A percentile compares a stretch with the other conserved stretches of the same genome.
Conservation (phyloP, 805 yeast genomes). For the Saccharomycopsis microspora region DNA sequence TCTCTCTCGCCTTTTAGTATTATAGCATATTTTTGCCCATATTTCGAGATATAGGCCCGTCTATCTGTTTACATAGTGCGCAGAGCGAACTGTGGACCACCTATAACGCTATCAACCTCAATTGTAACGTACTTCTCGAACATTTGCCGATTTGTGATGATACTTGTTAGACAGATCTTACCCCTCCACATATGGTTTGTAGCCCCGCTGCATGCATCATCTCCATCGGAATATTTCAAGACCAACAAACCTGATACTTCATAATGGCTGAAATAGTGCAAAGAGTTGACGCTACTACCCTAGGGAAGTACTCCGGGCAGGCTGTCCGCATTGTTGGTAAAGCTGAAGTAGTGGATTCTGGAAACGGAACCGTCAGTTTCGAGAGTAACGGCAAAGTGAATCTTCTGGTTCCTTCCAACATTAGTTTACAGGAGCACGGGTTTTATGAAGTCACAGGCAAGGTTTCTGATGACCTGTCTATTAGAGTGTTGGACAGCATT, state of each 20-base stretch:
- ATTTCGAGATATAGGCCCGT: too few species aligned
- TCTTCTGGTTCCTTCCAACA: conserved; percentile 10
- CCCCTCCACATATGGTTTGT: too few species aligned
- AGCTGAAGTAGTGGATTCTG: conserved; percentile 1
- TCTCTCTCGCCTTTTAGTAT: too few species aligned
- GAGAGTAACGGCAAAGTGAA: conserved; percentile 8
- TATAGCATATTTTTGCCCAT: too few species aligned
- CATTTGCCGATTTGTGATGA: too few species aligned
- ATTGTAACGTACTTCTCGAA: too few species aligned
- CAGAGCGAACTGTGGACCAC: too few species aligned
- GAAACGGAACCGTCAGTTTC: conserved; percentile 3
- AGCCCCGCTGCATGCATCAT: too few species aligned
- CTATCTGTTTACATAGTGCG: too few species aligned
- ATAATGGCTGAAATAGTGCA: conserved; percentile 10
- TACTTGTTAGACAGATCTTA: too few species aligned
- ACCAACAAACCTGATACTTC: background rate
- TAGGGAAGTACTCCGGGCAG: conserved; percentile 2
- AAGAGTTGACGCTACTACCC: conserved; percentile 11
- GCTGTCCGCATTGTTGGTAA: conserved; percentile 14
- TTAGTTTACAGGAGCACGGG: conserved; percentile 5
- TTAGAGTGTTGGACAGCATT: conserved; percentile 9
- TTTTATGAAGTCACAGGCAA: conserved; percentile 14
- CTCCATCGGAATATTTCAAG: too few species aligned
- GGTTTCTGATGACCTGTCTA: conserved; percentile 5
- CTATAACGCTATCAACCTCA: too few species aligned